phyloP scores from a whole-genome alignment of 139 green algal genomes.

The Mychonastes homosphaera region DNA sequence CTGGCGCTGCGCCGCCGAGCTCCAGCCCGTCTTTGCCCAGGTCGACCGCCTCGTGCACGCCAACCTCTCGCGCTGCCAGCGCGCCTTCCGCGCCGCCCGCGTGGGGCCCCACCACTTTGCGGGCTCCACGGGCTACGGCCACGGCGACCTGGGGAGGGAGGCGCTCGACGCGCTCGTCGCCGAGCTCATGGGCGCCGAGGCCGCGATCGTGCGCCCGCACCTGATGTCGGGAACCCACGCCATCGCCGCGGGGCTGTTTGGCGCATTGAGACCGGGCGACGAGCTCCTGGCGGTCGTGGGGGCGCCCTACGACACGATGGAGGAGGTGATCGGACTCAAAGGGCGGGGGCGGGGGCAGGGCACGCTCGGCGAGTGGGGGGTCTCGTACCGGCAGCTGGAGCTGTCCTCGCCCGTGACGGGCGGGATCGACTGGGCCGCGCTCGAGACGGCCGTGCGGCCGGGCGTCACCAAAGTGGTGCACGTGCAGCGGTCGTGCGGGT shows the following conservation, averaged over 20 bases:
- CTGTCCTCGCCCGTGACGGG: constrained; percentile 39
- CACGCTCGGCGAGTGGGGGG: constrained; percentile 74
- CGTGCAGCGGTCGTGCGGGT: constrained; percentile 93
- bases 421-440: constrained; percentile 57
- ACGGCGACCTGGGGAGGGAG: constrained; percentile 77
- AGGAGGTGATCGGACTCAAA: constrained; percentile 88
- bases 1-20: constrained; percentile 28
- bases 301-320: constrained; percentile 92
- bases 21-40: constrained; percentile 42
- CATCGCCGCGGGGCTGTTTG: constrained; percentile 75
- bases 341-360: constrained; percentile 58
- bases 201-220: constrained; percentile 73
- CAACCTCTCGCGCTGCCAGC: constrained; percentile 61
- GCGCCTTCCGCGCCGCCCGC: constrained; percentile 40
- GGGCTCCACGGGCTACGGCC: constrained; percentile 86
- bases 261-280: constrained; percentile 74
- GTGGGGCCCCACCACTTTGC: constrained; percentile 82
- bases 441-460: constrained; percentile 47
- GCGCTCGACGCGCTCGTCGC: constrained; percentile 57
- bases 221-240: constrained; percentile 89
- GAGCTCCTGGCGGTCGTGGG: constrained; percentile 79
- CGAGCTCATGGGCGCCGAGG: constrained; percentile 76
- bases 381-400: constrained; percentile 68
- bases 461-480: constrained; percentile 61
- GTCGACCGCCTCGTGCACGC: constrained; percentile 57